Evolutionary conservation across 148 eudicot genomes (phyloP).

Genomic region (Selenicereus undatus): DNA sequence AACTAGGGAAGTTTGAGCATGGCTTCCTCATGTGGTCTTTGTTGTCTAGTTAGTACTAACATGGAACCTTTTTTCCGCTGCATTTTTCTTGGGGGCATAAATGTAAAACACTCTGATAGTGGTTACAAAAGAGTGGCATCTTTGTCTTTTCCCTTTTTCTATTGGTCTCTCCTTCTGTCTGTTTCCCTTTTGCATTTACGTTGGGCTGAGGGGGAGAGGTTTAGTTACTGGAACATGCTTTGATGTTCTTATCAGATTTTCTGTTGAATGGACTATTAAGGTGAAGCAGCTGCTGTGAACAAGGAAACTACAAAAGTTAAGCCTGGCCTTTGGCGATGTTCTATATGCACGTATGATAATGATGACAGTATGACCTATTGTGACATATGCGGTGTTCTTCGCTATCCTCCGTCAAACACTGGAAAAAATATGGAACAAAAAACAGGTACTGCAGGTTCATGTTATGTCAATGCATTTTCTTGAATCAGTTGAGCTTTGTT

Average conservation of each 20-base stretch:
- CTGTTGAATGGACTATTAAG: slow-evolving; percentile 26
- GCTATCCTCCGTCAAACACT: slow-evolving; percentile 51
- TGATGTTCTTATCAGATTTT: background rate
- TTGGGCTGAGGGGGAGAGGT: background rate
- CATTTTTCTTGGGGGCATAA: background rate
- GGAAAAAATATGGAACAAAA: slow-evolving; percentile 23
- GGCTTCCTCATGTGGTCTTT: background rate
- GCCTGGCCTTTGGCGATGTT: slow-evolving; percentile 70
- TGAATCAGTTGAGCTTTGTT: background rate
- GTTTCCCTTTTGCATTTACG: background rate
- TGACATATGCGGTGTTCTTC: slow-evolving; percentile 90
- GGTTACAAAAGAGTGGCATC: background rate
- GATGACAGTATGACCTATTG: slow-evolving; percentile 72
- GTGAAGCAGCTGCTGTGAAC: slow-evolving; percentile 30
- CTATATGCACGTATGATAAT: slow-evolving; percentile 89
- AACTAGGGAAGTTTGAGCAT: background rate
- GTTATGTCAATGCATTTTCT: background rate
- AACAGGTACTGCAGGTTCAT: slow-evolving; percentile 43
- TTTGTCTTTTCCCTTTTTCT: background rate
- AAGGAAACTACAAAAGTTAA: slow-evolving; percentile 24
- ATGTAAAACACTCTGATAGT: background rate
- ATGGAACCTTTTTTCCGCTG: background rate
- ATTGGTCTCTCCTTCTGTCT: background rate
- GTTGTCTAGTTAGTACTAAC: background rate
- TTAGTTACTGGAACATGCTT: background rate